Percentiles rank a stretch among this genome's conserved stretches.
phyloP scores from a whole-genome alignment of 768 basidiomycete genomes.

The Russula emetica region DNA sequence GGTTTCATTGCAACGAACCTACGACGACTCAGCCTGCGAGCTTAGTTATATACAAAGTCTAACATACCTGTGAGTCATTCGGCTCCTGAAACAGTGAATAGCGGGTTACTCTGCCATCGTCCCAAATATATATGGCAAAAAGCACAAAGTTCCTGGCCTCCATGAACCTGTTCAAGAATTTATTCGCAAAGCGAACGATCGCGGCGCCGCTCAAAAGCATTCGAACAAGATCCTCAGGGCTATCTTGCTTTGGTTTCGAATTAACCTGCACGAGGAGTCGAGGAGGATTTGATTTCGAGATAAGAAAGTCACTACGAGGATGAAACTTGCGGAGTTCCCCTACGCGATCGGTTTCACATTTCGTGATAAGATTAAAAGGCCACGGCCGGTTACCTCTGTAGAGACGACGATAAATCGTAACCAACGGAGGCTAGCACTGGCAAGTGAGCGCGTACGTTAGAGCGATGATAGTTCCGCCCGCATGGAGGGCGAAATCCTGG shows the following conservation, averaged over 20 bases:
- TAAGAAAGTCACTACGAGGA: not conserved
- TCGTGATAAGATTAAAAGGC: not conserved
- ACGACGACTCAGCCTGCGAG: not conserved
- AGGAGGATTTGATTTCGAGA: not conserved
- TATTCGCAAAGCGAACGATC: not conserved
- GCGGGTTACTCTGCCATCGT: not conserved
- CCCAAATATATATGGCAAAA: not conserved
- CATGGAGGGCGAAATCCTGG: not conserved
- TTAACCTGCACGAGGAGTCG: not conserved
- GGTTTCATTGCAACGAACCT: not conserved
- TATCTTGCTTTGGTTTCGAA: not conserved
- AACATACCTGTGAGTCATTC: not conserved
- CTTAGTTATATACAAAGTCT: not conserved
- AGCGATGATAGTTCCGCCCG: not conserved
- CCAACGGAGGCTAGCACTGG: not conserved
- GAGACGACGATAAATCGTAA: not conserved
- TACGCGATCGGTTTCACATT: accelerated
- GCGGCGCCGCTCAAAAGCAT: not conserved
- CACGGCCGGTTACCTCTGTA: not conserved
- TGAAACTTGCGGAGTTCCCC: not conserved
- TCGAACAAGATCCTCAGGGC: not conserved
- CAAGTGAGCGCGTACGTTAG: not conserved
- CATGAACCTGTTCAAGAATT: not conserved
- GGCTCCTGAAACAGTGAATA: not conserved
- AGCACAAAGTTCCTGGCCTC: not conserved